These are phyloP conservation scores for Pseudogymnoascus sp. DNA, from an alignment of 2,329 filamentous ascomycete genomes.

Conservation along the genomic window DNA sequence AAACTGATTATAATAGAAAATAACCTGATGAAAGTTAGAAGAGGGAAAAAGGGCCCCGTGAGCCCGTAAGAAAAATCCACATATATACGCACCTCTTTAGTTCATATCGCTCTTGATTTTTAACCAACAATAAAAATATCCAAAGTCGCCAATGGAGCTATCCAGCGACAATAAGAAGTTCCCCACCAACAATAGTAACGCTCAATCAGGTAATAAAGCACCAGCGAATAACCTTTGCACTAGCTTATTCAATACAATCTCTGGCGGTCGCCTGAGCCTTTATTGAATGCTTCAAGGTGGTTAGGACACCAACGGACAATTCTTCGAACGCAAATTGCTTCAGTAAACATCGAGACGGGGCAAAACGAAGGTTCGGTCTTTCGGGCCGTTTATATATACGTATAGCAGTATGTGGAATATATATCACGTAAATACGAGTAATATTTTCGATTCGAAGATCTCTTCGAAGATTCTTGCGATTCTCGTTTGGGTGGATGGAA, in stretches of 20 bases:
- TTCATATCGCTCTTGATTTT: background rate
- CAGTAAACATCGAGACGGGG: slow-evolving; percentile 6
- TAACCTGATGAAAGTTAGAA: background rate
- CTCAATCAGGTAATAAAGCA: background rate
- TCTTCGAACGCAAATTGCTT: slow-evolving; percentile 1
- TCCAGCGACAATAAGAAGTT: background rate
- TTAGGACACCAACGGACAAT: background rate
- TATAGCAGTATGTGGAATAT: background rate
- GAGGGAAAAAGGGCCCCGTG: background rate
- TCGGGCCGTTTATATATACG: background rate
- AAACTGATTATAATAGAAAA: background rate
- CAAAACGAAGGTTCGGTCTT: background rate
- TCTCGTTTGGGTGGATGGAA: background rate
- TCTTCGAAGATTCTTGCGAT: slow-evolving; percentile 6
- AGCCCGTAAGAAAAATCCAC: background rate
- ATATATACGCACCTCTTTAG: background rate
- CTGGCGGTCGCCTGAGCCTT: background rate
- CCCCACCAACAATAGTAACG: background rate
- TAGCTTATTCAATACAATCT: background rate
- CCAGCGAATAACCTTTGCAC: background rate
- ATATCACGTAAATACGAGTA: background rate
- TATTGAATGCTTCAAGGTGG: background rate
- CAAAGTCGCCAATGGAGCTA: background rate
- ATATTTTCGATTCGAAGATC: background rate
- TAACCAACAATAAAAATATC: background rate